Base-by-base conservation (phyloP, 805 yeast genomes). In the Schwanniomyces pseudopolymorphus region DNA sequence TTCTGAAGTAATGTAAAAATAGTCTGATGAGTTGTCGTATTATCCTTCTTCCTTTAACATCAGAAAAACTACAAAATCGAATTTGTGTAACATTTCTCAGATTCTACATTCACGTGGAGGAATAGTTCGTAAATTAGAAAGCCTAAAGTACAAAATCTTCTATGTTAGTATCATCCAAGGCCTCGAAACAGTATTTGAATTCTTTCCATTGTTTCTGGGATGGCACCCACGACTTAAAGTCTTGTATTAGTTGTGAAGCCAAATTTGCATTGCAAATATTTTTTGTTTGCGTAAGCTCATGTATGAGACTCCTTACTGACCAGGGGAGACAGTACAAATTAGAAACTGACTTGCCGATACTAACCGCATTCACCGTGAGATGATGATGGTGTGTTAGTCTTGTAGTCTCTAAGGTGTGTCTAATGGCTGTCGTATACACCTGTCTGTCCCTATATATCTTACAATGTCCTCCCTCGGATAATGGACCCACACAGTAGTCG, bases 351-450 rank as follows among this genome's bases (percentile, higher is more conserved):
- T 31, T 43, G 22, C 13, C 24, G 16, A 36, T 43, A 13, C 27
- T 8, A 25, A 38, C 33, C 17, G 45, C 44, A 24, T 36, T 35
- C 10, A 35, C 26, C 3, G 14, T 11, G 24, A 66, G 27, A 5
- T 44, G 48, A 20, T 52, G 51, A 6, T 44, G 22, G 28, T 59
- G 64, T 1, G 51, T 42, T 19, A 70, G 54, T 42, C 55, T 59
- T 14, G 76, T 72, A 8, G 76, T 69, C 42, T 71, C 77, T 43
- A 70, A 48, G 9, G 65, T 53, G 49, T 67, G 67, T 33, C 54
- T 54, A 10, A 72, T 55, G 2, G 69, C 70, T 3, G 50, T 53
- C 19, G 48, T 39, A 51, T 67, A 72, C 4, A 72, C 58, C 17
- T 54, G 48, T 5, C 53, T 45, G 31, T 64, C 57, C 7, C 46